Base-by-base conservation (phyloP, 306 rosid genomes). In the Vachellia pachyceras region DNA sequence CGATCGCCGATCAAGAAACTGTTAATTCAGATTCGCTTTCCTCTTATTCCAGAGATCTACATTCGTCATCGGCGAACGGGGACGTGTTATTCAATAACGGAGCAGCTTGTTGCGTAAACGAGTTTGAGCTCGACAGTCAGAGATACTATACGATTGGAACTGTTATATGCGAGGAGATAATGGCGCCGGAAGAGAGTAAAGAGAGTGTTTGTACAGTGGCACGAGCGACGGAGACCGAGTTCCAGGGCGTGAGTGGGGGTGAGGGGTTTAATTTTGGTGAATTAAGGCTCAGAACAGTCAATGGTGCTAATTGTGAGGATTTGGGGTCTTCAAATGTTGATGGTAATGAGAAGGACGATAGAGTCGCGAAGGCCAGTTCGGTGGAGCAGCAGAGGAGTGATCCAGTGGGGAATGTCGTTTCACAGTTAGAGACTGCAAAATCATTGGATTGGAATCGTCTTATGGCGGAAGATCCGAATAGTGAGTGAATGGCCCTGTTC, bases 401-500 rank as follows among this genome's bases (percentile, higher is more conserved):
- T 82, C 82, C 86, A 5, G 88, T 84, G 58, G 90, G 91, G 23
- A 83, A 13, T 29, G 83, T 42, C n/a, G 73, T 69, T 63, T 64
- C 79, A 55, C 92, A 79, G 72, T 84, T 91, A 81, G 90, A 88
- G 54, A 86, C 87, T 0, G 85, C 82, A 23, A 88, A 83, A 76
- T 95, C 98, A 33, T 85, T 95, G 82, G 99, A 95, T 47, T 95
- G 99, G 99, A 89, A 84, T 78, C 93, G 92, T 80, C 84, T 95
- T 40, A 91, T 93, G 96, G 90, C 92, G 15, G 91, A 91, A 63
- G 99, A 95, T 88, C 99, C 97, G 10, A 91, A 87, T 81, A 87
- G 99, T 93, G 91, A 87, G 98, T 86, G 25, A 44, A 54, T 44
- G 41, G 17, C 37, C 36, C 61, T 85, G 20, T 46, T 77, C 81